Evolutionary conservation across 139 green algal genomes (phyloP), one percentile per base, ranked within the genome.

Genomic region (Micractinium conductrix): DNA sequence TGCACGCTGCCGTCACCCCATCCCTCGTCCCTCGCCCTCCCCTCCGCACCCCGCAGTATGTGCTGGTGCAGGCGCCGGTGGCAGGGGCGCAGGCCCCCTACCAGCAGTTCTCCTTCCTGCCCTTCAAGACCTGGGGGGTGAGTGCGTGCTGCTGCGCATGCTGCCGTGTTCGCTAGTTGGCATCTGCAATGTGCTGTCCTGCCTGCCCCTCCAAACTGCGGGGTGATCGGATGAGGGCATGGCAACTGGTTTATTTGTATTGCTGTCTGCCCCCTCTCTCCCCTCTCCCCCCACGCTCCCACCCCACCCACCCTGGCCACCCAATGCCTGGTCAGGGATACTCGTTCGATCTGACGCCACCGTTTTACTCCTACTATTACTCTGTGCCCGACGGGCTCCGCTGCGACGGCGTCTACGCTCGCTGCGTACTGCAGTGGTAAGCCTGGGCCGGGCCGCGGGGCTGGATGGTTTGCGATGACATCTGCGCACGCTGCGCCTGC

Each of bases 381-480:
- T 42, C 55, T 4, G 55, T 82, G 24, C 76, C 76, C 12, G 76
- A 71, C 42, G 62, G 76, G 10, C 53, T 82, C 8, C 24, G 40
- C 24, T 82, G 76, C 30, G 76, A 82, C 30, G 76, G 76, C 38
- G 55, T 72, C 12, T 26, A 55, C 12, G 76, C 76, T 4, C 76
- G 76, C 58, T 82, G 76, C 58, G 62, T 82, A 1, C 43, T 82
- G 76, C 76, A 82, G n/a, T 82, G 76, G 76, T 82, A 58, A 73
- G 76, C 8, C 48, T 58, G 48, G 48, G 12, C 48, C 14, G 48
- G 48, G 48, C 48, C 10, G 48, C 65, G 30, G 4, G 7, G 10
- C 5, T 9, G 21, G 16, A 67, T n/a, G 58, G 14, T n/a, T 9
- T 67, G 58, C 24, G 58, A n/a, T n/a, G n/a, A n/a, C n/a, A n/a